Base-by-base conservation (phyloP, 2,329 filamentous ascomycete species). In the Epichloe coenophiala region DNA sequence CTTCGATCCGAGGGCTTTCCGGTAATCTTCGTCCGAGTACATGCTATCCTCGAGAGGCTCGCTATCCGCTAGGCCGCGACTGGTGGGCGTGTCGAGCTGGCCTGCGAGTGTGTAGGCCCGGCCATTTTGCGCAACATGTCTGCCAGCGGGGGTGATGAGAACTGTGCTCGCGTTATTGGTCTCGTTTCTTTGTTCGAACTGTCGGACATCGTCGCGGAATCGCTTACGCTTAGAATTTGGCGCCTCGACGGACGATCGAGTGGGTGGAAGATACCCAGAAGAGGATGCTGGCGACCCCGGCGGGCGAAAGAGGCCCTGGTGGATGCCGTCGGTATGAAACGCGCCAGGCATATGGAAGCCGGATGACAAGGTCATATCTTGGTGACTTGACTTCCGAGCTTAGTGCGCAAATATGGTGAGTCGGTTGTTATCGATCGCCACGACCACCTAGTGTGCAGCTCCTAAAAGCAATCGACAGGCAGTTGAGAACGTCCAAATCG, bases 1-100 rank as follows among this genome's bases (percentile, higher is more conserved):
- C 55, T 72, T 75, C 0, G 75, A 71, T 1, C 75, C 76, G 2
- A 80, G 66, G 0, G 68, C 71, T 46, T 71, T 70, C 44, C 77
- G 68, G 59, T 79, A 80, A 57, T 78, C 73, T 19, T 75, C 63
- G 54, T 81, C 77, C 13, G 76, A 80, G 58, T 77, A 78, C 53
- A 74, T 65, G 61, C 76, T 79, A 49, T 79, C 74, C 17, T 73
- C 75, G 51, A 79, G 63, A 23, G 62, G 57, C 13, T 64, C 64
- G 46, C 61, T 61, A 21, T 64, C 60, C 2, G 59, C 58, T 8
- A 55, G 54, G 4, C 58, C 62, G 4, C 58, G 61, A 38, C 62
- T 62, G n/a, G 60, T 64, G 0, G 74, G 72, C 0, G 73, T 75
- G 46, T 74, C 70, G 47, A 79, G 72, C 58, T 77, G 73, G 17